Base-by-base conservation (phyloP, 208 protist species). In the Leishmania amazonensis region DNA sequence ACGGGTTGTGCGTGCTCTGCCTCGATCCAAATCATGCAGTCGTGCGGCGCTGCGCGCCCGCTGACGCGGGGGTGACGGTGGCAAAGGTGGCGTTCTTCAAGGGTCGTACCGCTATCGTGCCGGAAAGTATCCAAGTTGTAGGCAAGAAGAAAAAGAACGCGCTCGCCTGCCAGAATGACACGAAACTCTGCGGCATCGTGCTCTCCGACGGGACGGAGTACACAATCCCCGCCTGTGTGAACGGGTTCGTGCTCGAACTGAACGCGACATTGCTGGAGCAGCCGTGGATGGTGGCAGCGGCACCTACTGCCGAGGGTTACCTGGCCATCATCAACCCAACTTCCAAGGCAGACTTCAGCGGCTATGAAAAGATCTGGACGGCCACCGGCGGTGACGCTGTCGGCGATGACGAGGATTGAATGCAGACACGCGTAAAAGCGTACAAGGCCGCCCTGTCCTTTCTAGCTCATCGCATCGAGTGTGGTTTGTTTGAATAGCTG, bases 71-170 rank as follows among this genome's bases (percentile, higher is more conserved):
- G 15, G 54, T 76, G 31, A 86, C 76, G 57, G 70, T 78, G 40
- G 28, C 76, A 35, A 80, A 78, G 28, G 83, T 84, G n/a, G 78
- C 80, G 35, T 83, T 81, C 65, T 86, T 83, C 45, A 84, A 90
- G 38, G 86, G 88, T 0, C 92, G 93, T 76, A 89, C 84, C 13
- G 79, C 86, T 45, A 78, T 93, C 64, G 79, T 76, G 1, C 86
- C 90, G 9, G 87, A 89, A 28, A 82, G 74, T 31, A 89, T 96
- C 70, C 85, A 91, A 38, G 89, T 95, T 53, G 87, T 95, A 3
- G 95, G 95, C 6, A 97, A 97, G 81, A 86, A 87, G 24, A 97
- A 97, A 79, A 96, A 92, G 77, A 93, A 97, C 65, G 95, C 95
- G 38, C 76, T 91, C n/a, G 77, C 91, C 17, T 96, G 91, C 64